Conservation (phyloP, 306 rosid genomes). For the Hippophae rhamnoides region DNA sequence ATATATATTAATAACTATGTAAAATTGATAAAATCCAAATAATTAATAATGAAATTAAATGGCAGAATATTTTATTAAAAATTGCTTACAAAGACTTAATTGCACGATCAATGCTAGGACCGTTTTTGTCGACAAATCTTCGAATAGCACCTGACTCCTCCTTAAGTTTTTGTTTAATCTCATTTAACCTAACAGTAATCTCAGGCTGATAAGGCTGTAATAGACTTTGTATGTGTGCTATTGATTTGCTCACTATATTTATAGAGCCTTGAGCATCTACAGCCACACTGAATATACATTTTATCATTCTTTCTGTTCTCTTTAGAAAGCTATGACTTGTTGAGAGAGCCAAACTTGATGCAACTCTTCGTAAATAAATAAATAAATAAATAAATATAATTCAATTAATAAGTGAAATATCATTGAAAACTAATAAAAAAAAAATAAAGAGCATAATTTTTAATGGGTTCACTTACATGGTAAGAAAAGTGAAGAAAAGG, state of each 20-base stretch:
- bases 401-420: background rate
- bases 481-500: slow-evolving; percentile 41
- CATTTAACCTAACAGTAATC: slow-evolving; percentile 29
- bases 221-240: slow-evolving; percentile 41
- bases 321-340: slow-evolving; percentile 28
- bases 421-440: too few species aligned
- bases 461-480: slow-evolving; percentile 35
- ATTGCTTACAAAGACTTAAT: slow-evolving; percentile 40
- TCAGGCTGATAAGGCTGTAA: slow-evolving; percentile 46
- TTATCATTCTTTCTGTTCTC: slow-evolving; percentile 41
- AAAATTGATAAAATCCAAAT: background rate
- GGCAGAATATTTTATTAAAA: background rate
- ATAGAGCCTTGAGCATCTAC: slow-evolving; percentile 38
- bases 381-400: too few species aligned
- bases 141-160: slow-evolving; percentile 33
- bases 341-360: slow-evolving; percentile 45
- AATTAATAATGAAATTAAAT: background rate
- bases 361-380: slow-evolving; percentile 26
- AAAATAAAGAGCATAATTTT: background rate
- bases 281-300: slow-evolving; percentile 35
- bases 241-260: slow-evolving; percentile 27
- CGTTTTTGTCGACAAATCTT: slow-evolving; percentile 30
- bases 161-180: slow-evolving; percentile 33
- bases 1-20: background rate
- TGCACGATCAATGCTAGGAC: slow-evolving; percentile 28